Base-by-base conservation (phyloP, 2,329 filamentous ascomycete species). In the Hawksworthiomyces lignivorus region DNA sequence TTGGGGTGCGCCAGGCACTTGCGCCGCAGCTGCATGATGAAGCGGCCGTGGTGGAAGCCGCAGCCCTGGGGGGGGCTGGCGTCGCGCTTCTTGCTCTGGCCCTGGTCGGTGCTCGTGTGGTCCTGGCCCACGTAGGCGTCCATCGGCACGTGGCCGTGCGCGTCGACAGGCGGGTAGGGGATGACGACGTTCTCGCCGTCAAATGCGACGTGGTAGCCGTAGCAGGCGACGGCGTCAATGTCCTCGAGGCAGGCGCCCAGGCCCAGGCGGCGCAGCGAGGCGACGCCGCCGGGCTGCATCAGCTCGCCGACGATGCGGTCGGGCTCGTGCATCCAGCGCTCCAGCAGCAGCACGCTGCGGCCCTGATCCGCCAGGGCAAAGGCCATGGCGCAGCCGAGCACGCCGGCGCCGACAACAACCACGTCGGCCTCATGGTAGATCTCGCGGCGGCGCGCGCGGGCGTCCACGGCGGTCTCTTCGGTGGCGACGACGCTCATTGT, bases 231-330 rank as follows among this genome's bases (percentile, higher is more conserved):
- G 5, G 88, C 80, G 58, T 98, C 92, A 54, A 98, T 97, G 44
- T 68, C 85, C 45, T 97, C 87, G 45, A 97, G 66, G 58, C 87
- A 94, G 54, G 89, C 77, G 41, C 70, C 72, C 49, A 98, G 65
- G 3, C 92, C 92, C 37, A 98, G 69, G 58, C 85, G 79, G 56
- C 81, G 75, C 54, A 98, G 70, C 7, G 92, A 85, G 39, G 77
- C 70, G 26, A 95, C 81, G 37, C 92, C 92, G 38, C 92, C 92
- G 0, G 92, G 92, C 64, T 98, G 92, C 54, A 98, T 69, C 50
- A 98, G 68, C 67, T 98, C 92, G 54, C 92, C 92, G 36, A 98
- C 88, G 52, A 98, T 98, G 50, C 92, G 81, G 66, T 97, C 84
- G 17, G 92, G 92, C 68, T 97, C 84, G 63, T 87, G 87, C 64